These are phyloP conservation scores for Yamadazyma friedrichii DNA, from an alignment of 1,139 yeast genomes.

Conservation along the genomic window DNA sequence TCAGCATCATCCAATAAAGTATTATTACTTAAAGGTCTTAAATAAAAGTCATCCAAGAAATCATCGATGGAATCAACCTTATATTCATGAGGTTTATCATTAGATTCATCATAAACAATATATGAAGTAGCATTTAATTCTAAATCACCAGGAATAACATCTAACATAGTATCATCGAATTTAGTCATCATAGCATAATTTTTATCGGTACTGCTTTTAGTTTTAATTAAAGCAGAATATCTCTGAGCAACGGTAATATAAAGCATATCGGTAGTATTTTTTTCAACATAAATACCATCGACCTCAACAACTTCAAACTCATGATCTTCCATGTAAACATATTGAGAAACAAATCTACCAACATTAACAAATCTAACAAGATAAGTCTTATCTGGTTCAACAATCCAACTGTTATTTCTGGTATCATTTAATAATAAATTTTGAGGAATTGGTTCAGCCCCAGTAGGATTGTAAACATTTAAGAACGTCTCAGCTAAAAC, in stretches of 20 bases:
- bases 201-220: slow-evolving; percentile 44
- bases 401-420: slow-evolving; percentile 53
- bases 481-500: slow-evolving; percentile 48
- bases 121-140: slow-evolving; percentile 54
- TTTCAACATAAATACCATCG: slow-evolving; percentile 68
- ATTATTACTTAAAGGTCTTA: slow-evolving; percentile 44
- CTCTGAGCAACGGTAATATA: slow-evolving; percentile 75
- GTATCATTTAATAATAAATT: slow-evolving; percentile 65
- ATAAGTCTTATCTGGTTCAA: slow-evolving; percentile 63
- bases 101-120: slow-evolving; percentile 45
- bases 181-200: slow-evolving; percentile 64
- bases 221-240: slow-evolving; percentile 57
- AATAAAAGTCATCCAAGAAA: slow-evolving; percentile 56
- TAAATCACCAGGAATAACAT: slow-evolving; percentile 54
- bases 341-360: slow-evolving; percentile 75
- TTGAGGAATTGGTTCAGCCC: slow-evolving; percentile 79
- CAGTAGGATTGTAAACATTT: slow-evolving; percentile 71
- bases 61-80: slow-evolving; percentile 20
- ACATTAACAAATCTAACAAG: slow-evolving; percentile 60
- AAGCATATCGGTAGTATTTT: slow-evolving; percentile 53
- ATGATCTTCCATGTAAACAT: slow-evolving; percentile 66
- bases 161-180: slow-evolving; percentile 67
- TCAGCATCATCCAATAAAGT: slow-evolving; percentile 57
- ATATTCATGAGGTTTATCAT: slow-evolving; percentile 26
- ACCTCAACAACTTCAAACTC: slow-evolving; percentile 66